Conservation (phyloP, 2,329 filamentous ascomycete genomes). For the Colletotrichum tropicale region DNA sequence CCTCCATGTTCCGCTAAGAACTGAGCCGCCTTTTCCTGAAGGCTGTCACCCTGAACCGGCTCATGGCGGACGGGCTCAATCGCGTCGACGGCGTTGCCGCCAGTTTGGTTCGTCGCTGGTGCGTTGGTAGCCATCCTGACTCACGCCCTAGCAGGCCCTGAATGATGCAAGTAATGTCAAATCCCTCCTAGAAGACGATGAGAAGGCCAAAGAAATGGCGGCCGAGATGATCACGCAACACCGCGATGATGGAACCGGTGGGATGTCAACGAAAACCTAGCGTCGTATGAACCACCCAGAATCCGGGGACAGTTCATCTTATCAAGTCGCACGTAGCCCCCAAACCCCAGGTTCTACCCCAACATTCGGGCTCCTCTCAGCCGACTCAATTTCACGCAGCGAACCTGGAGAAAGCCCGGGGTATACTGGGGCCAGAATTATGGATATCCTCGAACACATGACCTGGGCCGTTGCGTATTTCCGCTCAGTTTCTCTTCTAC, state of each 20-base stretch:
- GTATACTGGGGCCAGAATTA: background rate
- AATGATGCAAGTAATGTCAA: background rate
- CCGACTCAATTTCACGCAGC: background rate
- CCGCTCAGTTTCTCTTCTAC: background rate
- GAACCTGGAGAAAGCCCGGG: background rate
- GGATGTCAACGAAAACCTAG: background rate
- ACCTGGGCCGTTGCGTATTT: background rate
- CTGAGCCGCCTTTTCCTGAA: constrained; percentile 46
- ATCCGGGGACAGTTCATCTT: background rate
- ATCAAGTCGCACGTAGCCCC: background rate
- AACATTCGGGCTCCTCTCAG: background rate
- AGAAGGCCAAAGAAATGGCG: background rate
- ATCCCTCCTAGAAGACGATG: too few relatives aligned
- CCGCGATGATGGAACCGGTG: background rate
- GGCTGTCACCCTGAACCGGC: background rate
- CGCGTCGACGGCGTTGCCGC: background rate
- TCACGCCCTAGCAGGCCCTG: background rate
- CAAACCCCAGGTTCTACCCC: background rate
- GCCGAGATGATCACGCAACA: background rate
- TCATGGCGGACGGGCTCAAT: background rate
- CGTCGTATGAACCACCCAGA: background rate
- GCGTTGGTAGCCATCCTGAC: background rate
- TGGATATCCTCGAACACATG: background rate
- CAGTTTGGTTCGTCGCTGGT: background rate
- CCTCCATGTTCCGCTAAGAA: constrained; percentile 46